Evolutionary conservation across 1,139 yeast species (phyloP).

Genomic region (Suhomyces maxii): DNA sequence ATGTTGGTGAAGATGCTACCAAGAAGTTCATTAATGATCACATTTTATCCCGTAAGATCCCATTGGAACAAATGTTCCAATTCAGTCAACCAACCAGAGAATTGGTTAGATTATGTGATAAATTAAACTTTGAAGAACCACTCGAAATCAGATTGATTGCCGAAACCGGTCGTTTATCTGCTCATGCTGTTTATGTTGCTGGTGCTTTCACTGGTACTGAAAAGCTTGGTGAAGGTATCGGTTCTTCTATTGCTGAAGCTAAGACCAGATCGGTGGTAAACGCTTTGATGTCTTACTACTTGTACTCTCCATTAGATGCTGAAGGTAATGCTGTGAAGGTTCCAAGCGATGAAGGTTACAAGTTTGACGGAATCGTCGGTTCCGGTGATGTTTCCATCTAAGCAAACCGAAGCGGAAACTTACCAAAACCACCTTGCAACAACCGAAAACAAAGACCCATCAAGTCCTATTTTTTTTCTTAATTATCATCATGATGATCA

Average conservation of each 20-base stretch:
- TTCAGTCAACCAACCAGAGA: constrained; percentile 88
- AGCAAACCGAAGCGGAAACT: constrained; percentile 1
- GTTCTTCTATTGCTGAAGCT: constrained; percentile 88
- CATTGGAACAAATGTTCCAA: constrained; percentile 69
- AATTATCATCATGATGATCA: neutral
- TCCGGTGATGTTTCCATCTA: constrained; percentile 55
- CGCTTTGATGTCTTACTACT: constrained; percentile 88
- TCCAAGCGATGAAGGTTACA: constrained; percentile 59
- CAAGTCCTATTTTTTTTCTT: neutral
- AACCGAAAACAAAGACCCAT: neutral
- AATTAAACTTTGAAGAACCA: constrained; percentile 76
- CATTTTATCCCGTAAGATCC: constrained; percentile 75
- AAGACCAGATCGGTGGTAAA: constrained; percentile 89
- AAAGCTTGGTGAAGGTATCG: constrained; percentile 93
- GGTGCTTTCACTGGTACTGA: constrained; percentile 86
- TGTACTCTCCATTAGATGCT: constrained; percentile 72
- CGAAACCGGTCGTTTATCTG: constrained; percentile 88
- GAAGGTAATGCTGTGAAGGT: constrained; percentile 43
- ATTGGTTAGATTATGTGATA: constrained; percentile 71
- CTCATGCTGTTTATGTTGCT: constrained; percentile 83
- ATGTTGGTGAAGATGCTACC: constrained; percentile 60
- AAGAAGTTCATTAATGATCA: constrained; percentile 69
- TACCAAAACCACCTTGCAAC: neutral
- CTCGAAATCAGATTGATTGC: constrained; percentile 75
- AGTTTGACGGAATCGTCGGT: constrained; percentile 51